Evolutionary conservation across 495 filamentous ascomycete genomes (phyloP).

Genomic region (Cercophora newfieldiana): DNA sequence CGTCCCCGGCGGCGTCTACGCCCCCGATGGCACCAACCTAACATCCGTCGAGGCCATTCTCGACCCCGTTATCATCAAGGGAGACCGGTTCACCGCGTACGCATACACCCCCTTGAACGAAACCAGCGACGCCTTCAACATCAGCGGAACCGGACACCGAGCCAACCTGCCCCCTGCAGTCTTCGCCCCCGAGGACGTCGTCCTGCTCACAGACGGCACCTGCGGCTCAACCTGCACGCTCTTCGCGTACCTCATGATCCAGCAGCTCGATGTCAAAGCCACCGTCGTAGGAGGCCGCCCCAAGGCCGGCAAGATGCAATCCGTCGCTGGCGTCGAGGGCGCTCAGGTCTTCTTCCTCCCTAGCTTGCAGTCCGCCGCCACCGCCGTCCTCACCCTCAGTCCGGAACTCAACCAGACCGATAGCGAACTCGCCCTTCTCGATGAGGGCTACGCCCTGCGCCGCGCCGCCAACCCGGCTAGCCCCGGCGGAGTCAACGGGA

Average conservation of each 20-base stretch:
- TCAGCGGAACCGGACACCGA: conserved; percentile 29
- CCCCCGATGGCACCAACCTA: conserved; percentile 31
- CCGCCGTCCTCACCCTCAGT: conserved; percentile 16
- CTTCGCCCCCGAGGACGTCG: conserved; percentile 25
- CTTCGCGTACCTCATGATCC: conserved; percentile 60
- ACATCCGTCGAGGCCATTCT: conserved; percentile 27
- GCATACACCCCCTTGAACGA: conserved; percentile 27
- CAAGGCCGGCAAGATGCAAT: conserved; percentile 54
- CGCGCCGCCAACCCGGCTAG: conserved; percentile 20
- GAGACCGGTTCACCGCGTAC: conserved; percentile 34
- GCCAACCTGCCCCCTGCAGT: conserved; percentile 24
- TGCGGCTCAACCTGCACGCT: conserved; percentile 63
- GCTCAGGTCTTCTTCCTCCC: conserved; percentile 29
- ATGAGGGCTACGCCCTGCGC: conserved; percentile 25
- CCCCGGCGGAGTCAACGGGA: conserved; percentile 35
- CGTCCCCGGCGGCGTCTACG: conserved; percentile 23
- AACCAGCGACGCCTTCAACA: conserved; percentile 17
- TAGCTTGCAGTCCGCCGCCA: conserved; percentile 21
- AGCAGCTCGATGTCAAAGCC: conserved; percentile 54
- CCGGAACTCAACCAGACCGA: conserved; percentile 19
- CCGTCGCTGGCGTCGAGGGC: conserved; percentile 60
- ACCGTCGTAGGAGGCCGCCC: conserved; percentile 60
- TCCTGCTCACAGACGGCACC: conserved; percentile 52
- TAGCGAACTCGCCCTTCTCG: conserved; percentile 22
- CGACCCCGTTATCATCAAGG: conserved; percentile 30